Evolutionary conservation across 306 rosid genomes (phyloP).

Genomic region (Echinosophora koreensis): DNA sequence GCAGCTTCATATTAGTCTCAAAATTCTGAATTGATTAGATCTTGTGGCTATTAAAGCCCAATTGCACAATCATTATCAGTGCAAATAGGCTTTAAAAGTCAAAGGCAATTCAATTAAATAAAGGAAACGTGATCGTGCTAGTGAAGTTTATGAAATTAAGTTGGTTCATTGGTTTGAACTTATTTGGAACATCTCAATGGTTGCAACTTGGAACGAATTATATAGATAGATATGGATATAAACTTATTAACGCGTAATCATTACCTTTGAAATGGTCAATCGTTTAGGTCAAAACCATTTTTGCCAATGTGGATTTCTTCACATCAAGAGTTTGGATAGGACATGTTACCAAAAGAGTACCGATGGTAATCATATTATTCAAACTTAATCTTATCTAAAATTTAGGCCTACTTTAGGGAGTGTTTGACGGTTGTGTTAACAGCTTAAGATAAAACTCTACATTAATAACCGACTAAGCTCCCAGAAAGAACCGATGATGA

Average conservation of each 20-base stretch:
- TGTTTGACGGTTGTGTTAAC: conserved; percentile 15
- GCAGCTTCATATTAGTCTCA: too few species aligned
- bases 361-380: conserved; percentile 25
- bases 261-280: neutral
- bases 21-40: too few species aligned
- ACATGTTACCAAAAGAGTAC: conserved; percentile 38
- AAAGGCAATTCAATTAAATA: too few species aligned
- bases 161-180: neutral
- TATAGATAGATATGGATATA: neutral
- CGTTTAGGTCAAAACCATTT: neutral
- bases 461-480: conserved; percentile 17
- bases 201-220: neutral
- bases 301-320: neutral
- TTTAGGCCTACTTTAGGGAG: conserved; percentile 15
- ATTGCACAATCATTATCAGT: too few species aligned
- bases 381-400: conserved; percentile 33
- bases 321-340: conserved; percentile 14
- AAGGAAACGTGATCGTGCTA: neutral
- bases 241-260: neutral
- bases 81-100: too few species aligned
- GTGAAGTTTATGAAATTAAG: neutral
- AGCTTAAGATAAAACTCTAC: conserved; percentile 1
- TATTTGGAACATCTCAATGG: neutral
- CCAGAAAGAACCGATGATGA: conserved; percentile 39
- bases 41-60: too few species aligned